phyloP scores from a whole-genome alignment of 108 stramenopile species.

The Thalassiosira profunda region DNA sequence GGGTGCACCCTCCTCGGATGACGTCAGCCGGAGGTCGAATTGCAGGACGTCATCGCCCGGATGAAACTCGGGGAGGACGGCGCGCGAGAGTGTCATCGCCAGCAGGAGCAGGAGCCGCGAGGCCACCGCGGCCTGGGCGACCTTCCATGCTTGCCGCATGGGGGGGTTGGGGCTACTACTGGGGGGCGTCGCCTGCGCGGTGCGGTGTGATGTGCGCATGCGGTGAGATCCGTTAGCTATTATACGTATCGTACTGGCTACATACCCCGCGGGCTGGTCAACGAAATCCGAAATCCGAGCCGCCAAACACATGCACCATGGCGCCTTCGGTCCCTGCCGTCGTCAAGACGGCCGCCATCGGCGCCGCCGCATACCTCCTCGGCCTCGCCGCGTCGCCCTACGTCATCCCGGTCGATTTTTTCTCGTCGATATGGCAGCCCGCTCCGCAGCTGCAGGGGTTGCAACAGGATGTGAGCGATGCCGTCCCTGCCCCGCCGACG shows the following conservation, averaged over 20 bases:
- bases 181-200: too few relatives aligned
- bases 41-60: constrained; percentile 48
- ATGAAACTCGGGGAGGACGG: constrained; percentile 43
- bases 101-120: constrained; percentile 57
- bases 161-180: too few relatives aligned
- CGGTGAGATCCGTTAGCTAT: too few relatives aligned
- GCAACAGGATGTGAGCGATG: background rate
- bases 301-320: too few relatives aligned
- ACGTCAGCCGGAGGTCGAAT: constrained; percentile 62
- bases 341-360: background rate
- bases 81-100: constrained; percentile 60
- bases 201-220: too few relatives aligned
- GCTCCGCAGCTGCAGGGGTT: background rate
- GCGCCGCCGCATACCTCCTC: constrained; percentile 23
- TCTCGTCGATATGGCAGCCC: background rate
- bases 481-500: background rate
- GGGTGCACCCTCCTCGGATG: too few relatives aligned
- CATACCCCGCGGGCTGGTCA: too few relatives aligned
- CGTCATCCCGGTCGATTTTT: constrained; percentile 21
- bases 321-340: background rate
- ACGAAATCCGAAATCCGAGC: too few relatives aligned
- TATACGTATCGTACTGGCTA: too few relatives aligned
- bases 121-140: constrained; percentile 18
- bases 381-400: constrained; percentile 14
- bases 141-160: background rate